Evolutionary conservation across 495 filamentous ascomycete genomes (phyloP), one percentile per base, ranked within the genome.

Genomic region (Penicillium chermesinum): DNA sequence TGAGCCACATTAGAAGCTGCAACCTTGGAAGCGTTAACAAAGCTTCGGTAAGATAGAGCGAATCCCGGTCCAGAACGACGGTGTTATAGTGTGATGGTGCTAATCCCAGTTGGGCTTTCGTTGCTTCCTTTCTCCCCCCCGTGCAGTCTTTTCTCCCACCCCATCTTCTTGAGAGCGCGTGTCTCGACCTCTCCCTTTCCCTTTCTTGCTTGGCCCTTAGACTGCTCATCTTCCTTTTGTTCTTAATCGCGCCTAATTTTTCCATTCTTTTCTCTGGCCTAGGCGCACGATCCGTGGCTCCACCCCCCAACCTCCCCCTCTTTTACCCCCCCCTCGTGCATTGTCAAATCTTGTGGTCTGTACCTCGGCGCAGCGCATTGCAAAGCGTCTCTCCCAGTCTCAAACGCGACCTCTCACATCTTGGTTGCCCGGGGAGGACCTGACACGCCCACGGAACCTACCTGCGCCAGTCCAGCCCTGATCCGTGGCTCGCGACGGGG

Each of bases 401-500:
- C 44, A 21, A 14, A 3, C 7, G 10, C 15, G 7, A 18, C 16
- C 20, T 34, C 36, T 7, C 19, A 25, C 32, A 13, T 22, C 16
- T 5, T 14, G 43, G 16, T 20, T 42, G 22, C 32, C 46, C 42
- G 32, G 22, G 25, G 10, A 30, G 25, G 25, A 30, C 25, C 25
- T 17, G 10, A 13, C 13, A 22, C 30, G 22, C n/a, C 54, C 52
- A 58, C 52, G 58, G 52, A 52, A 55, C 54, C 46, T 17, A 44
- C 18, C 42, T 43, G 48, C 54, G 45, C 46, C 38, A 47, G 38
- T 17, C 38, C 36, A 49, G 53, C 30, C 25, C 38, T 48, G 37
- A 54, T 40, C 57, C 53, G 57, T 60, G 57, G 57, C 49, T 57
- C 43, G 43, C 49, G 35, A 47, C 42, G 30, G 44, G 35, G 22